Evolutionary conservation across 2,329 filamentous ascomycete genomes (phyloP), one percentile per base, ranked within the genome.

Genomic region (Plectosphaerella sp.): DNA sequence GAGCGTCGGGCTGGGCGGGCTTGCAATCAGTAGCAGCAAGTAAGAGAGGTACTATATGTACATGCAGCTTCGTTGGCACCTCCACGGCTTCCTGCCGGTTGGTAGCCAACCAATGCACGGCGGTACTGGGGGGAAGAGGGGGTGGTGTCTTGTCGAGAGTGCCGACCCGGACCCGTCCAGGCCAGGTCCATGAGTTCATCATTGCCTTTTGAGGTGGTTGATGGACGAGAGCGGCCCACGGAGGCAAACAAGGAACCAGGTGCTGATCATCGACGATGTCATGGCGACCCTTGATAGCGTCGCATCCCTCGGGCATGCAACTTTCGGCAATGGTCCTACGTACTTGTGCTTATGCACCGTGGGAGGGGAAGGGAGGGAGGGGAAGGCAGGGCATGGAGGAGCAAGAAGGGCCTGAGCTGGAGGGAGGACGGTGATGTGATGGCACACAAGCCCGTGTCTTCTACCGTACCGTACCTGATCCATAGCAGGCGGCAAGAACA

Each of bases 11-110:
- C 22, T 22, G 22, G 22, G 22, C 22, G 22, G 22, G 22, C 22
- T 22, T 22, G 22, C 28, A 33, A 33, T 33, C 28, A 33, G 28
- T 33, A 12, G 28, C 8, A 33, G 22, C 22, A 22, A 22, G 22
- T 33, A 9, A 12, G 28, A 10, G 8, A 28, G 28, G 28, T 33
- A 33, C 28, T 33, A 33, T 33, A 33, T 33, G 18, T 43, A 43
- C 16, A 43, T 43, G 41, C 35, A 36, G 24, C 47, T 48, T 22
- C 39, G 25, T 24, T 37, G 46, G 46, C 20, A 35, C 16, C 14
- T n/a, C 28, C 45, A 37, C 28, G 35, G 47, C 47, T 48, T 48
- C 28, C 36, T 48, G 36, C 47, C 47, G 47, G 46, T 48, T 48
- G 46, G 46, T 48, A 35, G 46, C 46, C 46, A 37, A 48, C 37